phyloP scores from a whole-genome alignment of 2,329 filamentous ascomycete species.

The Cercospora sesami region DNA sequence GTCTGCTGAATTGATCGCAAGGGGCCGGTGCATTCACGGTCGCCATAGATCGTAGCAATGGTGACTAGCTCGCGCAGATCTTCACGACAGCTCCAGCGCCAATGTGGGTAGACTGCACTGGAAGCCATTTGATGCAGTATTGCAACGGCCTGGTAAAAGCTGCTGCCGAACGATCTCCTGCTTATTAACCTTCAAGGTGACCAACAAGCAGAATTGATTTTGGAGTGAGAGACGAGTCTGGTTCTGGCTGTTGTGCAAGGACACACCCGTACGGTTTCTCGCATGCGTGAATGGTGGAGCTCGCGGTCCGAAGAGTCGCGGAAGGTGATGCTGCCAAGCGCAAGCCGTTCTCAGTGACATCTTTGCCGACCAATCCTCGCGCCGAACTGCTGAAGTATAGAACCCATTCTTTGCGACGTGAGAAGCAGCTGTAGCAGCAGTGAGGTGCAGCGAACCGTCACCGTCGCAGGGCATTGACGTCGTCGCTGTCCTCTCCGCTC shows the following conservation, averaged over 20 bases:
- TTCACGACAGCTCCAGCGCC: not conserved
- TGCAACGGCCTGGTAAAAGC: not conserved
- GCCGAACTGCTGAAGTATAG: not conserved
- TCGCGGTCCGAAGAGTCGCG: not conserved
- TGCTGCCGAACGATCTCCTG: not conserved
- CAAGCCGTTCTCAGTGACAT: not conserved
- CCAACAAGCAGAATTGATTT: not conserved
- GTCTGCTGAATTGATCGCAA: not conserved
- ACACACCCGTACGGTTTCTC: not conserved
- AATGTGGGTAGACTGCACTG: not conserved
- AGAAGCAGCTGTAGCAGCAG: not conserved
- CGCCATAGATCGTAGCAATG: not conserved
- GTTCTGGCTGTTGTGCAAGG: not conserved
- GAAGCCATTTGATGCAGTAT: not conserved
- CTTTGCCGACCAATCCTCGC: slow-evolving; percentile 4
- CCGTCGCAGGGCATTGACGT: slow-evolving; percentile 1
- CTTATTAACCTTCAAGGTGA: not conserved
- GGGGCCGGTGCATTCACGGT: not conserved
- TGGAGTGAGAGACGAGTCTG: not conserved
- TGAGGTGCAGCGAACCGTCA: not conserved
- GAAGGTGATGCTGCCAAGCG: slow-evolving; percentile 1
- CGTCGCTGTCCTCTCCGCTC: not conserved
- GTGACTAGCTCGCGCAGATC: not conserved
- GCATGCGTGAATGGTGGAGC: not conserved
- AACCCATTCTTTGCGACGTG: not conserved